Percentiles rank a stretch among this genome's conserved stretches.
phyloP scores from a whole-genome alignment of 1,284 basidiomycete genomes.

The Omphalotus olearius region DNA sequence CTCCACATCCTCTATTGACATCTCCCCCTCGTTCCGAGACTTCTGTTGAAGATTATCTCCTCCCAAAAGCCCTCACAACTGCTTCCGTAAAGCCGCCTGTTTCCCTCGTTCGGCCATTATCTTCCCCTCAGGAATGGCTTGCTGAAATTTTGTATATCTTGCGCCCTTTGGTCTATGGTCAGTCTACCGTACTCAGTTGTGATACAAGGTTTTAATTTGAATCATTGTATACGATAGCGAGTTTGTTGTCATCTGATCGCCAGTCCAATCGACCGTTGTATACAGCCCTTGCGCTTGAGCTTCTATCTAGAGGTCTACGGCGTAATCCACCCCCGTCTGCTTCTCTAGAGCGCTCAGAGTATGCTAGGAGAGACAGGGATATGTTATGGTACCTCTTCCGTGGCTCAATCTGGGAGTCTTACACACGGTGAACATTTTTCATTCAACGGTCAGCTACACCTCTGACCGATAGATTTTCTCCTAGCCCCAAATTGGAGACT shows the following conservation, averaged over 20 bases:
- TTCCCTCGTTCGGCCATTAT: conserved; percentile 55
- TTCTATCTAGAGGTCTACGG: conserved; percentile 65
- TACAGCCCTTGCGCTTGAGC: conserved; percentile 54
- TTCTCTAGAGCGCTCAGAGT: conserved; percentile 71
- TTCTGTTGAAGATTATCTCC: conserved; percentile 69
- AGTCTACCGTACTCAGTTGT: conserved; percentile 16
- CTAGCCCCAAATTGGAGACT: conserved; percentile 72
- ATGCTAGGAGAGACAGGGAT: conserved; percentile 76
- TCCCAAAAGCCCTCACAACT: conserved; percentile 73
- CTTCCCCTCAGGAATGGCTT: conserved; percentile 66
- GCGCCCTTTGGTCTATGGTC: conserved; percentile 73
- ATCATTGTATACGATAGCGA: conserved; percentile 27
- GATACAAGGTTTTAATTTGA: conserved; percentile 12
- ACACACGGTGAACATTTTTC: conserved; percentile 58
- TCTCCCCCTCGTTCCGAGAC: conserved; percentile 47
- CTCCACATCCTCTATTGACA: conserved; percentile 52
- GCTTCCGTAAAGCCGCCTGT: conserved; percentile 65
- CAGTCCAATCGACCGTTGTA: conserved; percentile 48
- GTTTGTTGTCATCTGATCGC: conserved; percentile 34
- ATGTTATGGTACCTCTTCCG: conserved; percentile 85
- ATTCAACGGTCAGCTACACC: neutral
- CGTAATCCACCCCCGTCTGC: conserved; percentile 58
- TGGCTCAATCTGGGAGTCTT: conserved; percentile 85
- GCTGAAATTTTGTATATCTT: conserved; percentile 64
- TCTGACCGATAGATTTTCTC: conserved; percentile 12